These are phyloP conservation scores for Sporothrix brunneoviolacea DNA, from an alignment of 2,329 filamentous ascomycete genomes.

Conservation along the genomic window DNA sequence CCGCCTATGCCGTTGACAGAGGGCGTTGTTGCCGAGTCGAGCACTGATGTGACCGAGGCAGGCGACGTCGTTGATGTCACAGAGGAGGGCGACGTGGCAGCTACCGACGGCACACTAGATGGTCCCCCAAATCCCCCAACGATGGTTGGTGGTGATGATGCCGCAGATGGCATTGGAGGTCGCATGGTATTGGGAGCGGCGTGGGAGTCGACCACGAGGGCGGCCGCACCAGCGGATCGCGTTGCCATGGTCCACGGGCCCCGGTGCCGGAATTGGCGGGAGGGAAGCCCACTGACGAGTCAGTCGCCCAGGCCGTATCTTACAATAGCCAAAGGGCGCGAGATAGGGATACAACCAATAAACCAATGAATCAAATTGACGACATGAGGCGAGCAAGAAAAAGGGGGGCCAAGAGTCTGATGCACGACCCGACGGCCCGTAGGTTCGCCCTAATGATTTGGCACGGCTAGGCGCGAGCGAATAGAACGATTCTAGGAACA, in stretches of 20 bases:
- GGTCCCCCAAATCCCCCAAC: background rate
- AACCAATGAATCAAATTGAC: too few relatives aligned
- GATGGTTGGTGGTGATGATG: background rate
- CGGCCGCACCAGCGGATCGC: background rate
- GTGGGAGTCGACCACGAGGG: background rate
- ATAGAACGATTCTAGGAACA: too few relatives aligned
- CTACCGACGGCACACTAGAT: background rate
- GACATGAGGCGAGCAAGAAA: too few relatives aligned
- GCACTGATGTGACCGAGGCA: background rate
- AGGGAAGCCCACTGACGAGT: background rate
- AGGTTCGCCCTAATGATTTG: constrained; percentile 4
- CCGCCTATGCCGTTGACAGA: background rate
- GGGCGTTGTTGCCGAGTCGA: background rate
- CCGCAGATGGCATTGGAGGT: background rate
- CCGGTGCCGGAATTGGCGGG: background rate
- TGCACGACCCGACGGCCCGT: background rate
- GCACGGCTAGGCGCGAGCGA: background rate
- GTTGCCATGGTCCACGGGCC: background rate
- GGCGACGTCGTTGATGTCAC: constrained; percentile 4
- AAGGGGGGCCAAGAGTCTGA: background rate
- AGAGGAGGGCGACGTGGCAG: constrained; percentile 1
- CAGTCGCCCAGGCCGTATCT: too few relatives aligned
- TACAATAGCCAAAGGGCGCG: too few relatives aligned
- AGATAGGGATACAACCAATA: too few relatives aligned
- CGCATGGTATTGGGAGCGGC: background rate